phyloP scores from a whole-genome alignment of 2,329 filamentous ascomycete genomes.

The Fusarium anthophilum region DNA sequence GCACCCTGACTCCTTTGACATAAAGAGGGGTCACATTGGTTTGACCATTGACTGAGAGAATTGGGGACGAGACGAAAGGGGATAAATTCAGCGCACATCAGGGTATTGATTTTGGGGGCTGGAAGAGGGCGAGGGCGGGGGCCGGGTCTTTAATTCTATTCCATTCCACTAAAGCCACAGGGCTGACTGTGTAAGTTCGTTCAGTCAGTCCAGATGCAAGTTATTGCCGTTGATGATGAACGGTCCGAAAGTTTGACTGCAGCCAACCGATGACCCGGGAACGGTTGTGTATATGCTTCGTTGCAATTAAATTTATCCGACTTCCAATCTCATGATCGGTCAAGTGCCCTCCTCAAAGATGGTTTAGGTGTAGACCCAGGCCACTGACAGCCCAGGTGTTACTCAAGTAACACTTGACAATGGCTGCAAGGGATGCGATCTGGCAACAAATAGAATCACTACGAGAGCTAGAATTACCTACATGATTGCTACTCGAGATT shows the following conservation, averaged over 20 bases:
- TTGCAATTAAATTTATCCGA: neutral
- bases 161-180: neutral
- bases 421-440: neutral
- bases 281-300: neutral
- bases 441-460: neutral
- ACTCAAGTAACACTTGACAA: neutral
- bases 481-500: too few relatives aligned
- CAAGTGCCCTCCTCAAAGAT: neutral
- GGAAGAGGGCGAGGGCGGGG: neutral
- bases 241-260: neutral
- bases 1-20: neutral
- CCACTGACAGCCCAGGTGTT: neutral
- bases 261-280: slow-evolving; percentile 2
- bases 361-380: neutral
- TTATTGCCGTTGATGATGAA: slow-evolving; percentile 16
- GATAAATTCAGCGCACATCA: slow-evolving; percentile 13
- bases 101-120: slow-evolving; percentile 1
- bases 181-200: neutral
- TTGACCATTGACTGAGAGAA: neutral
- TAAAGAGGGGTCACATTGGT: slow-evolving; percentile 1
- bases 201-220: too few relatives aligned
- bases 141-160: neutral
- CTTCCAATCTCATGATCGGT: neutral
- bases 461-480: neutral
- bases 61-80: slow-evolving; percentile 8